Conservation (phyloP, 345 rosid genomes). For the Laguncularia racemosa region DNA sequence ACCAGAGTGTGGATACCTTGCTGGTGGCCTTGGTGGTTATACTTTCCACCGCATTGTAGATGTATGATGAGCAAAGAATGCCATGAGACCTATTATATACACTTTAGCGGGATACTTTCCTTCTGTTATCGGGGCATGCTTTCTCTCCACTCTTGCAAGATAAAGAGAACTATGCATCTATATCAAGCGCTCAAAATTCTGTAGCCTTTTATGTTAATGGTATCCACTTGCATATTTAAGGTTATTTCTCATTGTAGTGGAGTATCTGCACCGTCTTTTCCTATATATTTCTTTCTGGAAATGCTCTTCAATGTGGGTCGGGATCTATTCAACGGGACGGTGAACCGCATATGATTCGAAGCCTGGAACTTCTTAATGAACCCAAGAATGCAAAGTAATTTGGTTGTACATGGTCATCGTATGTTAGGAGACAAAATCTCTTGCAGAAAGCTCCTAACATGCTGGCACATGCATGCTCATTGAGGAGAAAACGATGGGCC, state of each 20-base stretch:
- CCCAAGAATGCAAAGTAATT: too few species aligned
- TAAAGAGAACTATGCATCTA: not conserved
- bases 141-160: not conserved
- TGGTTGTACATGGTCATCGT: too few species aligned
- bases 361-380: too few species aligned
- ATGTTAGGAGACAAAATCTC: too few species aligned
- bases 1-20: slow-evolving; percentile 3
- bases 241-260: not conserved
- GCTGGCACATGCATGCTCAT: too few species aligned
- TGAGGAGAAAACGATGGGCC: too few species aligned
- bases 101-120: not conserved
- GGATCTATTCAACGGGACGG: too few species aligned
- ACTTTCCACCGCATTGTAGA: not conserved
- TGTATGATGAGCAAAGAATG: not conserved
- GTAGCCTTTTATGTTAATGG: slow-evolving; percentile 5
- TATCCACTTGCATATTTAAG: not conserved
- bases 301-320: too few species aligned
- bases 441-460: too few species aligned
- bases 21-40: not conserved
- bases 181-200: not conserved
- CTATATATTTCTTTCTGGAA: not conserved
- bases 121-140: not conserved
- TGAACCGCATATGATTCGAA: too few species aligned
- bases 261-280: not conserved
- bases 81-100: slow-evolving; percentile 2